These are phyloP conservation scores for Prinsepia uniflora DNA, from an alignment of 306 rosid species.

Conservation along the genomic window DNA sequence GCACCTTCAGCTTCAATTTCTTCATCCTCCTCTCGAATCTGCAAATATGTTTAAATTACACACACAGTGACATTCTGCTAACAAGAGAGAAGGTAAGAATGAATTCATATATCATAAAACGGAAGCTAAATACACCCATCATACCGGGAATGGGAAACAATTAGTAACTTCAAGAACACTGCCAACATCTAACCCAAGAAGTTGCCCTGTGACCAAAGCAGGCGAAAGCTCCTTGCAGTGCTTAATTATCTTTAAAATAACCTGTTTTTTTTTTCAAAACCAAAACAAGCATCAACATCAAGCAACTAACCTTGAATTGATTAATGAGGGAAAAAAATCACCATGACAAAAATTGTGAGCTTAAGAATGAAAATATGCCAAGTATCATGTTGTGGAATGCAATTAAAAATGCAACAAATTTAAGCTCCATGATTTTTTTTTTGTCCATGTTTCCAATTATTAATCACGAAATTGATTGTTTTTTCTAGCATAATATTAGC, in stretches of 20 bases:
- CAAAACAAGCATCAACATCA: neutral
- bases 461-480: no score
- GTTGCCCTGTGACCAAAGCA: slow-evolving; percentile 89
- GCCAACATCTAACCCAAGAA: slow-evolving; percentile 96
- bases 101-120: neutral
- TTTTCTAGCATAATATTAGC: neutral
- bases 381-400: neutral
- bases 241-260: slow-evolving; percentile 86
- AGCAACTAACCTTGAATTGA: no score
- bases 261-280: slow-evolving; percentile 34
- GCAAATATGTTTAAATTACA: neutral
- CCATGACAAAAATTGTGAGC: neutral
- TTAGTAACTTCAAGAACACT: slow-evolving; percentile 97
- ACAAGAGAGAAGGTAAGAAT: neutral
- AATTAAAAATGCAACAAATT: neutral
- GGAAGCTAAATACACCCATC: neutral
- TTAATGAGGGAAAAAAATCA: neutral
- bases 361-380: neutral
- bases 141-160: slow-evolving; percentile 95
- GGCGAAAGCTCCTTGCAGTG: slow-evolving; percentile 98
- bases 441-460: neutral
- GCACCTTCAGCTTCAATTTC: slow-evolving; percentile 99
- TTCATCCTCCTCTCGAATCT: slow-evolving; percentile 94
- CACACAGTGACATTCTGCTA: neutral
- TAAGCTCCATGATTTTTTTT: neutral